phyloP scores from a whole-genome alignment of 148 eudicot genomes.

The Nepenthes gracilis region DNA sequence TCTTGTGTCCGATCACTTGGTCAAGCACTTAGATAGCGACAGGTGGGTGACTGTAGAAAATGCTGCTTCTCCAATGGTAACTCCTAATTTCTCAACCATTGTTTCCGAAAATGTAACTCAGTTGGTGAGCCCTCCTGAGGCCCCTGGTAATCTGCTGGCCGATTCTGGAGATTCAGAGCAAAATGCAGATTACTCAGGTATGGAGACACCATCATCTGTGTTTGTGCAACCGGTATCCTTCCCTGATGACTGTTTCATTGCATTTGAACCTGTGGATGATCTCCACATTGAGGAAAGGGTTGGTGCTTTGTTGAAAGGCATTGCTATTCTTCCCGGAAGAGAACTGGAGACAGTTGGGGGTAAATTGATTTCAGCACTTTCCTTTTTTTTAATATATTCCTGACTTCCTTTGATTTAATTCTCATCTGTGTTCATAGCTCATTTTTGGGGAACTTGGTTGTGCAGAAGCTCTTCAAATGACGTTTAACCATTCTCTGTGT shows the following conservation, averaged over 20 bases:
- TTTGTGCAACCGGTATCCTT: conserved; percentile 14
- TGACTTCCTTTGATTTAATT: not conserved
- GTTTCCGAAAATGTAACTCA: conserved; percentile 57
- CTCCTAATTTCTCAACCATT: conserved; percentile 46
- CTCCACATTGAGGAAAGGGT: conserved; percentile 69
- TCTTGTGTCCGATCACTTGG: conserved; percentile 78
- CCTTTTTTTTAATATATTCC: not conserved
- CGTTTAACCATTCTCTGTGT: conserved; percentile 48
- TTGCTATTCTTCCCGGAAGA: conserved; percentile 55
- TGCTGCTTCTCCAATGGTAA: conserved; percentile 78
- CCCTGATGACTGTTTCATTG: conserved; percentile 13
- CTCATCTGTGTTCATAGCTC: not conserved
- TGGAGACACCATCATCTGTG: conserved; percentile 14
- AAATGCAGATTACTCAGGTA: conserved; percentile 14
- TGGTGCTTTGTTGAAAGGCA: conserved; percentile 56
- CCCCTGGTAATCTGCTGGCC: conserved; percentile 64
- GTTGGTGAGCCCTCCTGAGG: conserved; percentile 74
- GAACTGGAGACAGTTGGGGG: conserved; percentile 75
- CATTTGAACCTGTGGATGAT: conserved; percentile 23
- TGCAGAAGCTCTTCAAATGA: conserved; percentile 63
- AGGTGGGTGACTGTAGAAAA: conserved; percentile 97
- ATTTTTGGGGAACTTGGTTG: conserved; percentile 5
- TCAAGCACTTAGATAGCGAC: conserved; percentile 74
- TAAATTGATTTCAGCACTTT: conserved; percentile 13
- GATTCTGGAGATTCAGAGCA: conserved; percentile 45